These are phyloP conservation scores for Nemania sp. DNA, from an alignment of 2,329 filamentous ascomycete species.

Conservation along the genomic window DNA sequence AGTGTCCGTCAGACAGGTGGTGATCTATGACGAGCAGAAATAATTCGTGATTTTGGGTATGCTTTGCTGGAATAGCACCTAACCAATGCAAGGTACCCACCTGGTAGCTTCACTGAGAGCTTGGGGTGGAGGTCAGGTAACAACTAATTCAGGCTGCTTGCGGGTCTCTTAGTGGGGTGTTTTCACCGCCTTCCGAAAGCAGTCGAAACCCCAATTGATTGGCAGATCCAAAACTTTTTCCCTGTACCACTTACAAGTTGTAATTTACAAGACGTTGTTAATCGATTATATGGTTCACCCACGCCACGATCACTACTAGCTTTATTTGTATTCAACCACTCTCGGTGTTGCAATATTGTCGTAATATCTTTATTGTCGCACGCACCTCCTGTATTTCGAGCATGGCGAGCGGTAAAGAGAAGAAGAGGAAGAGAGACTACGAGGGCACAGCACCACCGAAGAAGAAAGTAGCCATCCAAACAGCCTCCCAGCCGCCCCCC, in stretches of 20 bases:
- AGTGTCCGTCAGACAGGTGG: too few species aligned
- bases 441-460: constrained; percentile 58
- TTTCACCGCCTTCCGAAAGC: constrained; percentile 47
- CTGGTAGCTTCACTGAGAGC: background rate
- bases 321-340: background rate
- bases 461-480: constrained; percentile 65
- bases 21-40: too few species aligned
- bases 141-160: background rate
- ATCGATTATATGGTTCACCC: background rate
- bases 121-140: too few species aligned
- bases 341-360: background rate
- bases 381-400: constrained; percentile 10
- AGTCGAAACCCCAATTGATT: constrained; percentile 25
- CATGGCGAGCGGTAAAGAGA: constrained; percentile 57
- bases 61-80: background rate
- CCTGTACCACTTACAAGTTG: background rate
- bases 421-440: constrained; percentile 67
- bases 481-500: constrained; percentile 49
- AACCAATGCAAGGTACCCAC: background rate
- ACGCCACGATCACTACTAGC: background rate
- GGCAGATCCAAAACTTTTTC: constrained; percentile 47
- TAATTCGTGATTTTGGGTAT: background rate
- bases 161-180: constrained; percentile 38
- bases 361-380: background rate
- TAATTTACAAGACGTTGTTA: constrained; percentile 5